These are phyloP conservation scores for Lithospermum erythrorhizon DNA, from an alignment of 257 asterid species.

Conservation along the genomic window DNA sequence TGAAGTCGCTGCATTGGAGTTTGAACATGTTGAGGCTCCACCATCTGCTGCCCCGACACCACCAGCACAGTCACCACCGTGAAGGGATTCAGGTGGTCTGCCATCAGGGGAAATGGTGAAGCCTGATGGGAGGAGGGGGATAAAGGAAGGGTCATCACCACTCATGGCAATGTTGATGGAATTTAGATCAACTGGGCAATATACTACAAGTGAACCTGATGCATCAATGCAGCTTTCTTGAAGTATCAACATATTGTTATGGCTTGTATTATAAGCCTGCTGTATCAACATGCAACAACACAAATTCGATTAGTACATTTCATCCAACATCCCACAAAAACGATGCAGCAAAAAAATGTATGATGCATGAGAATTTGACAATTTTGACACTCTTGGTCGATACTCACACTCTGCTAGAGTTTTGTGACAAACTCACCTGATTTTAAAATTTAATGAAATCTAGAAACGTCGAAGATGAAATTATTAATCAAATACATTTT, in stretches of 20 bases:
- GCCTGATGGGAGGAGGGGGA: slow-evolving; percentile 74
- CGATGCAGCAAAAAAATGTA: neutral
- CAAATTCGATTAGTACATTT: neutral
- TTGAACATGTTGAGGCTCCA: slow-evolving; percentile 46
- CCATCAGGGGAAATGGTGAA: slow-evolving; percentile 80
- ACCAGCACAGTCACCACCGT: slow-evolving; percentile 5
- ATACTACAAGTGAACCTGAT: slow-evolving; percentile 68
- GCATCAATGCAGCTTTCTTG: slow-evolving; percentile 94
- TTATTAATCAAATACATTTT: neutral
- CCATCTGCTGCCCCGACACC: neutral
- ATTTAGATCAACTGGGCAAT: slow-evolving; percentile 69
- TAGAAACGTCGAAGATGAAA: too few relatives aligned
- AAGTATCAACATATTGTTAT: slow-evolving; percentile 77
- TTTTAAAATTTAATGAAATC: too few relatives aligned
- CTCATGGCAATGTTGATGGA: slow-evolving; percentile 83
- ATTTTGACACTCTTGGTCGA: too few relatives aligned
- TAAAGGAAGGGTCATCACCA: slow-evolving; percentile 75
- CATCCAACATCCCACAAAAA: neutral
- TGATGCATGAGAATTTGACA: too few relatives aligned
- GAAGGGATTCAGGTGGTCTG: slow-evolving; percentile 9
- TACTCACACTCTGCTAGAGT: too few relatives aligned
- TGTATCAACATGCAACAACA: neutral
- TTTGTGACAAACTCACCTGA: too few relatives aligned
- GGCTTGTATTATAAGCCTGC: slow-evolving; percentile 74
- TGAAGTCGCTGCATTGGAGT: neutral